phyloP scores from a whole-genome alignment of 768 basidiomycete species.

The Suillus americanus region DNA sequence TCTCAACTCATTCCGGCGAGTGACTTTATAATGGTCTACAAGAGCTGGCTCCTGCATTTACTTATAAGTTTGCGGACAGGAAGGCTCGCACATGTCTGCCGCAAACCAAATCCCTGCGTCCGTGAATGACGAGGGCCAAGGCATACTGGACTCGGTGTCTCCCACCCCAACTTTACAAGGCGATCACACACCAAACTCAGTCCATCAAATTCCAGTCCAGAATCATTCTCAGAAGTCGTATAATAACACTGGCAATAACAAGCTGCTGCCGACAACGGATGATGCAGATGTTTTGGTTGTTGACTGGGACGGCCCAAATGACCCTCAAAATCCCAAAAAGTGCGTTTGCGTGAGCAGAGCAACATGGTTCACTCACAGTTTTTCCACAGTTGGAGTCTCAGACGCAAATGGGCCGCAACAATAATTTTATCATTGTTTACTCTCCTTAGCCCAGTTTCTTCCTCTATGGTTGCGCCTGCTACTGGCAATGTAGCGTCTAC shows the following conservation, averaged over 20 bases:
- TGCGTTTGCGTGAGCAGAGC: background rate
- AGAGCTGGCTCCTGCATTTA: background rate
- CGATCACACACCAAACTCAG: background rate
- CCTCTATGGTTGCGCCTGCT: slow-evolving; percentile 75
- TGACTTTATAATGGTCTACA: background rate
- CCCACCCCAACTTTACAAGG: background rate
- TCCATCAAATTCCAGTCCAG: background rate
- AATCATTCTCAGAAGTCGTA: background rate
- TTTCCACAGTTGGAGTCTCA: slow-evolving; percentile 47
- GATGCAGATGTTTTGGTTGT: background rate
- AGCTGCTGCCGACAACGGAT: background rate
- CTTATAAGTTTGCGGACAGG: background rate
- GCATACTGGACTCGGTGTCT: background rate
- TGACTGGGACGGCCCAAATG: background rate
- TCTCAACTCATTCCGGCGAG: too few species aligned
- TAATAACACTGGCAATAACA: background rate
- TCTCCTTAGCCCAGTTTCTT: slow-evolving; percentile 68
- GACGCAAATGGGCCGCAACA: slow-evolving; percentile 64
- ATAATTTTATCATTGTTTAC: slow-evolving; percentile 64
- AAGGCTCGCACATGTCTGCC: background rate
- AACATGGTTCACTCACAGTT: background rate
- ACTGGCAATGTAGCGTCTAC: slow-evolving; percentile 45
- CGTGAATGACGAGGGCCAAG: background rate
- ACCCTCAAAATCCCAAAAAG: background rate
- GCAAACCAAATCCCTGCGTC: background rate